Base-by-base conservation (phyloP, 306 rosid species). In the Malus asiatica region DNA sequence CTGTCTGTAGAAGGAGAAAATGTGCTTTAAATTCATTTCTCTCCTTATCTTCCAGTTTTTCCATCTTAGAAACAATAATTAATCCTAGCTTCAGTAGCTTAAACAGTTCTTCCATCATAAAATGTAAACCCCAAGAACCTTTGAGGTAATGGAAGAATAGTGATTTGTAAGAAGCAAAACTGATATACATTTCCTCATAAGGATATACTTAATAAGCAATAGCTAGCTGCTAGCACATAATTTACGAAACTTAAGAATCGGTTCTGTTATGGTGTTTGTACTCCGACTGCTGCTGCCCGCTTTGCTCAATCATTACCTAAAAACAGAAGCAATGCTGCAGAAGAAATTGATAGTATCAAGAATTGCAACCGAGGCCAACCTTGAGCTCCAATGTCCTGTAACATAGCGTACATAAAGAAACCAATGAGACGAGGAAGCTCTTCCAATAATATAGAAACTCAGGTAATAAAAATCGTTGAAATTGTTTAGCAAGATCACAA, bases 351-450 rank as follows among this genome's bases (percentile, higher is more conserved):
- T 64, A 84, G 73, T 55, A 89, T 79, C 46, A 84, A 69, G 80
- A 58, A 51, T 48, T 73, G 91, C 35, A 84, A 86, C 75, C 80
- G 62, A 71, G 80, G 83, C 81, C 81, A 72, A 40, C 86, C 89
- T 76, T 73, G 80, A 75, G 71, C 76, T 73, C 79, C 73, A 45
- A 84, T 65, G 78, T 63, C 89, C 98, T 94, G 96, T 73, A 77
- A 69, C 80, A 73, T 15, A 58, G 32, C 75, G 72, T 22, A 70
- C 40, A 15, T 15, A 66, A 68, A 64, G 14, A 63, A 72, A 23
- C 62, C 29, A 48, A 67, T 75, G 44, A 78, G 76, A 64, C 23
- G 38, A 45, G 15, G 22, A 42, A n/a, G 55, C 55, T 48, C 55
- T 14, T 15, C 55, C 55, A 48, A 48, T 48, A 15, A 48, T 15